Evolutionary conservation across 352 stramenopile species (phyloP).

Genomic region (Lagenidium sp.): DNA sequence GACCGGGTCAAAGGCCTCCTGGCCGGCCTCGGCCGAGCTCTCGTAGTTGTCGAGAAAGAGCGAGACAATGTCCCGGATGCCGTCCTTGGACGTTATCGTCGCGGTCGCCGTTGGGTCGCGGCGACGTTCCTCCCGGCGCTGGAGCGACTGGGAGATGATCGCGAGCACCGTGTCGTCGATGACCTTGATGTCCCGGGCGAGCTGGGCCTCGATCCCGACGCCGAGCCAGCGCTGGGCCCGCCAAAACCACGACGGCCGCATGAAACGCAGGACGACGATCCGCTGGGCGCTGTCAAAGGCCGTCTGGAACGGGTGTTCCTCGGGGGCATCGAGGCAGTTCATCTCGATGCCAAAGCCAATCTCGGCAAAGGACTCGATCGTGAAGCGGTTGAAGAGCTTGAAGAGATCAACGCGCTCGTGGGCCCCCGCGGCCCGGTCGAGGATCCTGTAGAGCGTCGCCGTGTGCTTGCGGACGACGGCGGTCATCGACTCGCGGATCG

Average conservation of each 20-base stretch:
- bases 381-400: conserved; percentile 33
- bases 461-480: conserved; percentile 20
- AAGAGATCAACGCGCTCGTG: conserved; percentile 25
- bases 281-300: conserved; percentile 36
- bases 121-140: conserved; percentile 6
- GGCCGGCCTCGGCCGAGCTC: conserved; percentile 2
- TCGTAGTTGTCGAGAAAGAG: conserved; percentile 35
- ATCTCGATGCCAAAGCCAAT: conserved; percentile 48
- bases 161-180: conserved; percentile 39
- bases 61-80: conserved; percentile 40
- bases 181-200: conserved; percentile 24
- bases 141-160: conserved; percentile 30
- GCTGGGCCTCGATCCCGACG: conserved; percentile 22
- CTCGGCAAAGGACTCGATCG: conserved; percentile 40
- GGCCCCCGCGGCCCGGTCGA: conserved; percentile 1
- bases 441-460: conserved; percentile 15
- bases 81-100: too few relatives aligned
- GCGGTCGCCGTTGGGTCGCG: background rate
- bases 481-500: conserved; percentile 37
- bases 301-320: conserved; percentile 41
- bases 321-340: conserved; percentile 24
- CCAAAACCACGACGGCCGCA: conserved; percentile 30
- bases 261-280: conserved; percentile 16
- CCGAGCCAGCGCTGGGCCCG: conserved; percentile 24
- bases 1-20: conserved; percentile 18